Evolutionary conservation across 1,284 basidiomycete genomes (phyloP), one percentile per base, ranked within the genome.

Genomic region (Pseudozyma tsukubaensis): DNA sequence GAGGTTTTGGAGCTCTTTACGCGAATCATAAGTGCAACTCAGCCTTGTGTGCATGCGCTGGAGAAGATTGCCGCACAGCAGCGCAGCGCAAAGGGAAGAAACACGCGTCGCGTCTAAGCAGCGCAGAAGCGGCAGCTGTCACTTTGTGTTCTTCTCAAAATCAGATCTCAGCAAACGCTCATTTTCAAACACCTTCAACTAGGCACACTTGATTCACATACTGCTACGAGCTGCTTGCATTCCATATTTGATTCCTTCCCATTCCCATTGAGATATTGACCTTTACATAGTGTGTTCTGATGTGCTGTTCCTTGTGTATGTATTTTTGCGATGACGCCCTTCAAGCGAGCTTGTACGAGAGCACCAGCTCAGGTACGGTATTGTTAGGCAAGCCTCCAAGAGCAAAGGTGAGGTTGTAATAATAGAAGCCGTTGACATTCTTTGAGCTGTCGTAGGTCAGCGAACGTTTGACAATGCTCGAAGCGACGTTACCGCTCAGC

Each of bases 391-490:
- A 29, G 12, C 55, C 55, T 14, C 52, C 57, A n/a, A 71, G 68
- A 29, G 52, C 51, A 35, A 71, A 71, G 2, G 68, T 71, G 44
- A 71, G 68, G 37, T 65, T 71, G 58, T 60, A 60, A 50, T 65
- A 65, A 53, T 70, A 65, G 57, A 59, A 65, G 9, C 58, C 58
- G 52, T 65, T 60, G 57, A 71, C 19, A 39, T 57, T 53, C 54
- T 57, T 54, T 10, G 53, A 56, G 50, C 58, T 65, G 62, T 65
- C 68, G 45, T 65, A 65, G 13, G 58, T 71, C 44, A 71, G 35
- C 32, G 52, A 49, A 18, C 67, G 56, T 39, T 58, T 49, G 36
- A 57, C 59, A 5, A 49, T 39, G 14, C 29, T 32, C 21, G 58
- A 60, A n/a, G 62, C 68, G 1, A 66, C 68, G 21, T 61, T 66